These are phyloP conservation scores for Quercus aquifolioides DNA, from an alignment of 306 rosid species.

Conservation along the genomic window DNA sequence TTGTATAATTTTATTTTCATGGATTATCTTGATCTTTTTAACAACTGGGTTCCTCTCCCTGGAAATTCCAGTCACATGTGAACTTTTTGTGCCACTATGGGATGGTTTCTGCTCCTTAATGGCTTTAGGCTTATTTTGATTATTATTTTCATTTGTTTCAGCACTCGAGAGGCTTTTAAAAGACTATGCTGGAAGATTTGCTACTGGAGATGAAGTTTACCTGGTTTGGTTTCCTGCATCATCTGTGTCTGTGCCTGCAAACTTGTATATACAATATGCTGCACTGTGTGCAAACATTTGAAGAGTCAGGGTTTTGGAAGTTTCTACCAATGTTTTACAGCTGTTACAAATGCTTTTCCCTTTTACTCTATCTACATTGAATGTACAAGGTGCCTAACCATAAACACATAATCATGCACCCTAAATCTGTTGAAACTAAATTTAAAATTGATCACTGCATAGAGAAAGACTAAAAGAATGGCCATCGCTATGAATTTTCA, in stretches of 20 bases:
- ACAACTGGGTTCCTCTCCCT: neutral
- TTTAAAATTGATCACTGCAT: neutral
- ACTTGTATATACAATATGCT: neutral
- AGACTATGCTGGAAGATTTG: conserved; percentile 47
- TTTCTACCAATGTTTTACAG: neutral
- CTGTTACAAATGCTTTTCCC: neutral
- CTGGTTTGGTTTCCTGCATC: conserved; percentile 30
- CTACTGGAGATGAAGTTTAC: conserved; percentile 56
- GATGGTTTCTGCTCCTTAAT: no score
- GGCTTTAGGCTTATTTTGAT: neutral
- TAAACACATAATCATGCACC: neutral
- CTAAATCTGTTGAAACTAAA: neutral
- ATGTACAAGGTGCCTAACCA: no score
- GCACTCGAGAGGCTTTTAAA: conserved; percentile 52
- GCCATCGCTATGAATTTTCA: neutral
- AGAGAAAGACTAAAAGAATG: neutral
- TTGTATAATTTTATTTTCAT: neutral
- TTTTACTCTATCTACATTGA: neutral
- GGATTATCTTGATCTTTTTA: neutral
- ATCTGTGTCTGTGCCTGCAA: neutral
- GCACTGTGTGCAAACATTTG: neutral
- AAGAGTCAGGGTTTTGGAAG: neutral
- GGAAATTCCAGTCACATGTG: neutral
- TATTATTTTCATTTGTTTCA: conserved; percentile 25
- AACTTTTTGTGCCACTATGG: neutral